Percentiles rank a stretch among this genome's conserved stretches.
phyloP scores from a whole-genome alignment of 129 eudicot species.

The Pseudognaphalium luteoalbum region DNA sequence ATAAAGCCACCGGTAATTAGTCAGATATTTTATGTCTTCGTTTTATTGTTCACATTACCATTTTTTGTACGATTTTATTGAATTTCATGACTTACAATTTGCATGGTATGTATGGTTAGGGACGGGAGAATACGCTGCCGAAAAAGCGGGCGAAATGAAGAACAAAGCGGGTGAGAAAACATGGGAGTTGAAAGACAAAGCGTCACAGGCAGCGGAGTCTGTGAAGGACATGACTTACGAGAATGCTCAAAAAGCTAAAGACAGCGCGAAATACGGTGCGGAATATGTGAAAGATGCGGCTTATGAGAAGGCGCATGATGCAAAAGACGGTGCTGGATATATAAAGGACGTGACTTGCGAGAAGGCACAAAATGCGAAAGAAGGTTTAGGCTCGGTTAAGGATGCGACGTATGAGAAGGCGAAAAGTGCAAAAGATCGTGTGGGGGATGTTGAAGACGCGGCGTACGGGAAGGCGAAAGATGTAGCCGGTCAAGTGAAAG shows the following conservation, averaged over 20 bases:
- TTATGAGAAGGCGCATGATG: slow-evolving; percentile 22
- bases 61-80: no score
- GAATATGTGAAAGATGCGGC: slow-evolving; percentile 25
- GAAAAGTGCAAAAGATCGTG: neutral
- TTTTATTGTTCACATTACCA: neutral
- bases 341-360: slow-evolving; percentile 17
- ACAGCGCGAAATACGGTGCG: slow-evolving; percentile 5
- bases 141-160: slow-evolving; percentile 29
- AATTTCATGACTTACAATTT: no score
- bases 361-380: slow-evolving; percentile 15
- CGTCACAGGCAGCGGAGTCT: slow-evolving; percentile 4
- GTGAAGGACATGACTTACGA: slow-evolving; percentile 28
- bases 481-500: no score
- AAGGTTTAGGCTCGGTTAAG: neutral
- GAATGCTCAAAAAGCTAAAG: neutral
- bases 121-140: slow-evolving; percentile 36
- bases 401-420: slow-evolving; percentile 25
- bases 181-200: slow-evolving; percentile 24
- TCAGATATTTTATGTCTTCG: no score
- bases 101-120: neutral
- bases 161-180: slow-evolving; percentile 19
- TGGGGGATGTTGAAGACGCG: no score
- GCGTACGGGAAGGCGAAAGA: neutral
- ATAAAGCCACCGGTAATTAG: slow-evolving; percentile 33
- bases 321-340: slow-evolving; percentile 20